Percentiles rank a stretch among this genome's conserved stretches.
Evolutionary conservation across 2,329 filamentous ascomycete species (phyloP).

Genomic region (Alternaria gaisen): DNA sequence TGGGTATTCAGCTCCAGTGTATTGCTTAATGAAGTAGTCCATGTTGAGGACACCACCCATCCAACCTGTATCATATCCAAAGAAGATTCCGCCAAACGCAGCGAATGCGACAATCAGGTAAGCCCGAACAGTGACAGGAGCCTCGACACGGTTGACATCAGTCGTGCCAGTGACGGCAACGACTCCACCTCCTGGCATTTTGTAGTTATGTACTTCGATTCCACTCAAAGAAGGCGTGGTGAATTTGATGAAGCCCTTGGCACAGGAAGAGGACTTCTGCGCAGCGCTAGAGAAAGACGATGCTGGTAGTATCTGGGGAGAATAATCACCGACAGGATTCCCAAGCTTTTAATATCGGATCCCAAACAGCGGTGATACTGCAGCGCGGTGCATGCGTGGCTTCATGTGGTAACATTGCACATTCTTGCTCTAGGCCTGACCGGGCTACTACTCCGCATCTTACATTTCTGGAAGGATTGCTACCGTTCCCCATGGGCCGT

Average conservation of each 20-base stretch:
- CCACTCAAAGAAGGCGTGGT: constrained; percentile 12
- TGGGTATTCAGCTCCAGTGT: constrained; percentile 45
- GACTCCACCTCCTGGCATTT: constrained; percentile 50
- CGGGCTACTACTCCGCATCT: constrained; percentile 41
- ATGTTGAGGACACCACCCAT: constrained; percentile 71
- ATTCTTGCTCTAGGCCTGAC: constrained; percentile 34
- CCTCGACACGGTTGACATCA: constrained; percentile 66
- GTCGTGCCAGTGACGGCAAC: constrained; percentile 48
- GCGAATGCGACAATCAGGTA: constrained; percentile 60
- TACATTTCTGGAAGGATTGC: constrained; percentile 46
- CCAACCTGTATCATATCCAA: constrained; percentile 82
- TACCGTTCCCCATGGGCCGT: constrained; percentile 25
- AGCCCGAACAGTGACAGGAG: constrained; percentile 59
- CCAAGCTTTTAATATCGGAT: constrained; percentile 44
- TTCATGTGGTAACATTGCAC: constrained; percentile 49
- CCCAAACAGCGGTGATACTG: constrained; percentile 41
- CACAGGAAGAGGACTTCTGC: constrained; percentile 32
- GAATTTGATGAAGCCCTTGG: constrained; percentile 24
- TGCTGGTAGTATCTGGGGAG: constrained; percentile 37
- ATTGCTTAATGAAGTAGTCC: constrained; percentile 51
- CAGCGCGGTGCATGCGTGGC: constrained; percentile 41
- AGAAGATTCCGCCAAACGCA: constrained; percentile 66
- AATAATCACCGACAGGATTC: constrained; percentile 24
- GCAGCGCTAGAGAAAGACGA: constrained; percentile 29
- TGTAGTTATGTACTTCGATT: constrained; percentile 27